Evolutionary conservation across 805 yeast genomes (phyloP), one percentile per base, ranked within the genome.

Genomic region (Candida wancherniae): DNA sequence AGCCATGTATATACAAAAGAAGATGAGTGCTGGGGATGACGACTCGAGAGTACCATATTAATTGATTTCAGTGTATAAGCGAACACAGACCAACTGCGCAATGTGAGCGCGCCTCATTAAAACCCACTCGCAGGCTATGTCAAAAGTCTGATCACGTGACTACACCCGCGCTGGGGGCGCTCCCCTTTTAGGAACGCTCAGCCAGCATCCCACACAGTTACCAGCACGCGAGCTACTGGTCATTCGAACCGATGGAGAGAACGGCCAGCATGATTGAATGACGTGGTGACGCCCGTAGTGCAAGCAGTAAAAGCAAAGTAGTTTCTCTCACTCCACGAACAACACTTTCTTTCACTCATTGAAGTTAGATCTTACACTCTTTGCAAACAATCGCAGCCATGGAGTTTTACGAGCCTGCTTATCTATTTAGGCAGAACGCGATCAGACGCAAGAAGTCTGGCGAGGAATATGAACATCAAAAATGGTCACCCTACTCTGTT

Each of bases 1-100:
- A 90, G 56, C 98, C 99, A 3, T 92, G 99, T 62, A 84, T 92
- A 38, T 92, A 92, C 59, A 92, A 92, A 56, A 74, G 94, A 61
- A 73, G 96, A 46, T 84, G 53, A 26, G 18, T 13, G 10, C 14
- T 11, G 8, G 15, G 8, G n/a, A n/a, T n/a, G n/a, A n/a, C n/a
- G n/a, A n/a, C n/a, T n/a, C n/a, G n/a, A n/a, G n/a, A n/a, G n/a
- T n/a, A n/a, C n/a, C n/a, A n/a, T n/a, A n/a, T n/a, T n/a, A n/a
- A n/a, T n/a, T n/a, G n/a, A n/a, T n/a, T n/a, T n/a, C n/a, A n/a
- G n/a, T n/a, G n/a, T n/a, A n/a, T n/a, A n/a, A n/a, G n/a, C n/a
- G n/a, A n/a, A n/a, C n/a, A n/a, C n/a, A n/a, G n/a, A n/a, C n/a
- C n/a, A n/a, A n/a, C n/a, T n/a, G n/a, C n/a, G n/a, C n/a, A n/a